Percentiles rank a stretch among this genome's conserved stretches.
These are phyloP conservation scores for Spergularia azorica DNA, from an alignment of 179 eudicot species.

Conservation along the genomic window DNA sequence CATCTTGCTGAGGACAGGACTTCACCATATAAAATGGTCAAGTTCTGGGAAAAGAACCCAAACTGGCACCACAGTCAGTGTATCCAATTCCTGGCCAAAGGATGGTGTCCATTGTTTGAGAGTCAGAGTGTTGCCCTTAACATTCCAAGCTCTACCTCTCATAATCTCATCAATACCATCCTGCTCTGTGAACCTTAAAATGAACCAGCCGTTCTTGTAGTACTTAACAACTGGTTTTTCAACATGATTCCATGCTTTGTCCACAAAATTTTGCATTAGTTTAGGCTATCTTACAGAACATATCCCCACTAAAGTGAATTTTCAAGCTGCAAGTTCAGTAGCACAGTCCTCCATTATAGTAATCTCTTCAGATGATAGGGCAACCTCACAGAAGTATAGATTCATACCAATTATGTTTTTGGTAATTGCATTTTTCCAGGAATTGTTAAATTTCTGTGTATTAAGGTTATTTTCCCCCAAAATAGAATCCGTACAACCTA, in stretches of 20 bases:
- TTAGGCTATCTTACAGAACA: too few relatives aligned
- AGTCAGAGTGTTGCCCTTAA: background rate
- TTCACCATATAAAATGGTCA: background rate
- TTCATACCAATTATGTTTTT: too few relatives aligned
- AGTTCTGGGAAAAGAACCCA: background rate
- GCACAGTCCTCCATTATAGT: too few relatives aligned
- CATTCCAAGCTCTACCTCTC: background rate
- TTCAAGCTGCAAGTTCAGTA: too few relatives aligned
- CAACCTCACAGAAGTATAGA: too few relatives aligned
- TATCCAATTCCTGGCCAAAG: background rate
- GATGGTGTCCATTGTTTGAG: background rate
- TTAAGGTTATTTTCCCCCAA: too few relatives aligned
- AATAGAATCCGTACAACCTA: too few relatives aligned
- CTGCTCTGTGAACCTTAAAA: background rate
- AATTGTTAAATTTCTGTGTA: too few relatives aligned
- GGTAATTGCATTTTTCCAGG: too few relatives aligned
- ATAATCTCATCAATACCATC: background rate
- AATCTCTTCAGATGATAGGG: too few relatives aligned
- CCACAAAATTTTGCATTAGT: background rate
- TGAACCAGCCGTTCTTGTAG: background rate
- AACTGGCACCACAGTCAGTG: background rate
- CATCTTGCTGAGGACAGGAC: background rate
- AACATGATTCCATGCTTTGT: background rate
- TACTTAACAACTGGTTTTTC: background rate
- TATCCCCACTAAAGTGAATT: too few relatives aligned